Evolutionary conservation across 257 asterid species (phyloP), one percentile per base, ranked within the genome.

Genomic region (Lycium ferocissimum): DNA sequence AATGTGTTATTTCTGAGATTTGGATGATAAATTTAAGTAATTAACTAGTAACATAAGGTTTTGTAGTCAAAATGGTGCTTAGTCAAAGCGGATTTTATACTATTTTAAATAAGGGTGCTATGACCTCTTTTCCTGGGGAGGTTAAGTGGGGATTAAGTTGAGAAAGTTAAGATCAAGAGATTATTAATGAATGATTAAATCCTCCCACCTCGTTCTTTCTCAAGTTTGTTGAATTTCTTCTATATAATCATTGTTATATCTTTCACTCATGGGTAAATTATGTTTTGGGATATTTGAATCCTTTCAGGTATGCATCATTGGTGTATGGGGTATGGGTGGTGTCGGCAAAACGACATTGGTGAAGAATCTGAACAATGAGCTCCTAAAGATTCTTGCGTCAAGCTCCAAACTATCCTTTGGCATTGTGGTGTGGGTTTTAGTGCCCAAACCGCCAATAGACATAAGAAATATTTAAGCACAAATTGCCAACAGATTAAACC

Each of bases 351-450:
- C 80, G 0, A 73, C 80, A 2, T 20, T 73, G 40, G 81, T 75
- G n/a, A 75, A 6, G 43, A 75, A 75, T 75, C 3, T 12, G 13
- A 75, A 75, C 62, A 75, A 75, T 20, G 81, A 75, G 81, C 81
- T 75, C 15, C 13, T 6, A 6, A 20, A 75, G 61, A 45, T 14
- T 18, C 15, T 10, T 5, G 17, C 10, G 18, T 43, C 37, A 5
- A 73, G 10, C 0, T 1, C 61, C 6, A 49, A 75, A 20, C 1
- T 75, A 12, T 75, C 13, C 3, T 75, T 75, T 49, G 20, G 62
- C 22, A 62, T 75, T 75, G 49, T 84, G 57, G 4, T 78, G 49
- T 67, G 84, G 87, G 63, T 47, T 56, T 43, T 53, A 0, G 67
- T 58, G 5, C 83, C 87, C 37, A 79, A 73, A 43, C 49, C 11